phyloP scores from a whole-genome alignment of 257 asterid species.

The Nemophila menziesii region DNA sequence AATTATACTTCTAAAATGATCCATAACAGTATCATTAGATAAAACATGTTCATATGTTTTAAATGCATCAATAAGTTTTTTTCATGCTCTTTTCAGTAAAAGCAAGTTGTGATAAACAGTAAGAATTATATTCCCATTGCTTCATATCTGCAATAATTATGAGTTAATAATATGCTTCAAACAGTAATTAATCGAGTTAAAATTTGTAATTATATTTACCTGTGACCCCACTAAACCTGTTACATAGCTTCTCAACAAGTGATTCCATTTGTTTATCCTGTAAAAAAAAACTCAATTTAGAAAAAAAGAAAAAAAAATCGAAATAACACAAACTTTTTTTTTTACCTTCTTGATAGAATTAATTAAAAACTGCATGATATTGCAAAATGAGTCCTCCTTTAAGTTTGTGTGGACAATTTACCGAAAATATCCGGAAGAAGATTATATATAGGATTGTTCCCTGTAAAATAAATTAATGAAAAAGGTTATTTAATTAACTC shows the following conservation, averaged over 20 bases:
- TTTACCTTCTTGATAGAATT: slow-evolving; percentile 86
- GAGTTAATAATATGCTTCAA: too few relatives aligned
- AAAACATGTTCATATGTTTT: slow-evolving; percentile 72
- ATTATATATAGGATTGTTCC: slow-evolving; percentile 90
- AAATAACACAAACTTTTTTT: too few relatives aligned
- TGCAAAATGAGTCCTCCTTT: slow-evolving; percentile 74
- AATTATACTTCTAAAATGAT: slow-evolving; percentile 63
- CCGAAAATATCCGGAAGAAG: slow-evolving; percentile 96
- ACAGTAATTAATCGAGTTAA: too few relatives aligned
- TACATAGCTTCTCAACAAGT: slow-evolving; percentile 93
- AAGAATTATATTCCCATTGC: slow-evolving; percentile 84
- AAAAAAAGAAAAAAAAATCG: slow-evolving; percentile 10
- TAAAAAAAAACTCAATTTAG: not conserved
- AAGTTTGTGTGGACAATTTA: slow-evolving; percentile 66
- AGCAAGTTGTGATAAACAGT: slow-evolving; percentile 90
- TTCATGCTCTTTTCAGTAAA: slow-evolving; percentile 84
- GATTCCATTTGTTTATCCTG: slow-evolving; percentile 99
- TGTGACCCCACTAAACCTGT: slow-evolving; percentile 79
- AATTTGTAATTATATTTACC: too few relatives aligned
- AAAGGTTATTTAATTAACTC: too few relatives aligned
- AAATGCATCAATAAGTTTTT: slow-evolving; percentile 71
- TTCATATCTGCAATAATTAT: slow-evolving; percentile 55
- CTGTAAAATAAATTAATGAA: too few relatives aligned
- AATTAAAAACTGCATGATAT: slow-evolving; percentile 87
- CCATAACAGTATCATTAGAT: slow-evolving; percentile 76